A percentile compares a stretch with the other conserved stretches of the same genome.
Evolutionary conservation across 768 basidiomycete genomes (phyloP).

Genomic region (Lentinula guzmanii): DNA sequence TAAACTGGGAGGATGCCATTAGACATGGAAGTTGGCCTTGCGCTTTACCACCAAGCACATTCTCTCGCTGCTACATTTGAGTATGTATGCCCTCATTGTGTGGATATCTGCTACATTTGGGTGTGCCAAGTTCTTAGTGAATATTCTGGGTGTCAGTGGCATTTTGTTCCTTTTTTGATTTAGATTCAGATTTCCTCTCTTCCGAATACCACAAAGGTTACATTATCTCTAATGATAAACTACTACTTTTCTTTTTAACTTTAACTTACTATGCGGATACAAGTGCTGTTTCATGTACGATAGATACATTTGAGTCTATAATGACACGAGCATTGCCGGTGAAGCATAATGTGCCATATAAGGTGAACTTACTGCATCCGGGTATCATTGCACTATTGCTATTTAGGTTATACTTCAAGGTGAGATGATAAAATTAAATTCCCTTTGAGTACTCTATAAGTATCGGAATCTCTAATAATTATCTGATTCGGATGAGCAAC

Average conservation of each 20-base stretch:
- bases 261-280: neutral
- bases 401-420: neutral
- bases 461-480: too few species aligned
- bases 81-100: neutral
- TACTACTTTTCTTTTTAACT: neutral
- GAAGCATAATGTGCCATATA: neutral
- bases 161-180: neutral
- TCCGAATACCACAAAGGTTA: neutral
- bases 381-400: neutral
- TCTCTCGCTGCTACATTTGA: slow-evolving; percentile 72
- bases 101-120: neutral
- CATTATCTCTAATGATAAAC: neutral
- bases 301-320: neutral
- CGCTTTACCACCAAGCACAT: slow-evolving; percentile 68
- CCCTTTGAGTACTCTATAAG: too few species aligned
- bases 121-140: neutral
- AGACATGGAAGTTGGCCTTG: slow-evolving; percentile 66
- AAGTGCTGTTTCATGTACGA: neutral
- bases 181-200: neutral
- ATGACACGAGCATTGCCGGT: neutral
- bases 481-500: neutral
- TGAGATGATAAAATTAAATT: too few species aligned
- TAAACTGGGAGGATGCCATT: slow-evolving; percentile 64
- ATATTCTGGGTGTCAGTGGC: neutral
- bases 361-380: slow-evolving; percentile 1